These are phyloP conservation scores for Aspergillus sp. DNA, from an alignment of 2,329 filamentous ascomycete genomes.

Conservation along the genomic window DNA sequence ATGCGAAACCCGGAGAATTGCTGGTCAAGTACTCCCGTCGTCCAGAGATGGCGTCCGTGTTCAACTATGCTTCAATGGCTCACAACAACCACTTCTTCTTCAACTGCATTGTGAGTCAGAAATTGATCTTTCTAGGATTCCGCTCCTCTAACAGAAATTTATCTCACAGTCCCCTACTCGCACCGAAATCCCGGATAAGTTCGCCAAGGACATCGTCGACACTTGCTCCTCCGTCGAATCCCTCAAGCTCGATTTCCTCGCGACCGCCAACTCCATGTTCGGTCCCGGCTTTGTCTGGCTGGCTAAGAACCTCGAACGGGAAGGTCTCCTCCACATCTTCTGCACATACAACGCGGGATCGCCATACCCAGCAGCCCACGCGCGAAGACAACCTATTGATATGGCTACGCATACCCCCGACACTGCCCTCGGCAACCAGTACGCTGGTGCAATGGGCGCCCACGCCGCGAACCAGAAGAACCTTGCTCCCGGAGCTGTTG, in stretches of 20 bases:
- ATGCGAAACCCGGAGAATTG: slow-evolving; percentile 65
- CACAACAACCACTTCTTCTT: slow-evolving; percentile 75
- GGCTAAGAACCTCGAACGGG: slow-evolving; percentile 57
- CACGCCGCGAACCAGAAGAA: slow-evolving; percentile 35
- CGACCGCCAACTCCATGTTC: slow-evolving; percentile 87
- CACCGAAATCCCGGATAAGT: slow-evolving; percentile 55
- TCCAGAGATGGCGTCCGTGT: slow-evolving; percentile 72
- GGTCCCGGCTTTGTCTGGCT: slow-evolving; percentile 97
- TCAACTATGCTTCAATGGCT: slow-evolving; percentile 97
- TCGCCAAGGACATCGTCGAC: slow-evolving; percentile 61
- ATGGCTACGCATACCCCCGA: slow-evolving; percentile 44
- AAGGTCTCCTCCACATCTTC: slow-evolving; percentile 64
- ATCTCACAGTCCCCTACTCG: slow-evolving; percentile 39
- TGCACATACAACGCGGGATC: slow-evolving; percentile 89
- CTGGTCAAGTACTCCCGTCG: slow-evolving; percentile 75
- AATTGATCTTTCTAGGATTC: not conserved
- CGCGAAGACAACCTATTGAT: slow-evolving; percentile 62
- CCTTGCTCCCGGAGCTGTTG: slow-evolving; percentile 41
- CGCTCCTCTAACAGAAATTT: slow-evolving; percentile 1
- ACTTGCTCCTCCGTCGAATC: slow-evolving; percentile 83
- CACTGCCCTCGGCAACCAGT: slow-evolving; percentile 35
- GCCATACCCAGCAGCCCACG: slow-evolving; percentile 82
- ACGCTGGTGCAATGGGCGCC: slow-evolving; percentile 36
- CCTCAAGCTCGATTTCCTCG: slow-evolving; percentile 74
- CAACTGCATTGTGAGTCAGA: slow-evolving; percentile 43